phyloP scores from a whole-genome alignment of 495 filamentous ascomycete genomes.

The Pyrenopolyporus hunteri region DNA sequence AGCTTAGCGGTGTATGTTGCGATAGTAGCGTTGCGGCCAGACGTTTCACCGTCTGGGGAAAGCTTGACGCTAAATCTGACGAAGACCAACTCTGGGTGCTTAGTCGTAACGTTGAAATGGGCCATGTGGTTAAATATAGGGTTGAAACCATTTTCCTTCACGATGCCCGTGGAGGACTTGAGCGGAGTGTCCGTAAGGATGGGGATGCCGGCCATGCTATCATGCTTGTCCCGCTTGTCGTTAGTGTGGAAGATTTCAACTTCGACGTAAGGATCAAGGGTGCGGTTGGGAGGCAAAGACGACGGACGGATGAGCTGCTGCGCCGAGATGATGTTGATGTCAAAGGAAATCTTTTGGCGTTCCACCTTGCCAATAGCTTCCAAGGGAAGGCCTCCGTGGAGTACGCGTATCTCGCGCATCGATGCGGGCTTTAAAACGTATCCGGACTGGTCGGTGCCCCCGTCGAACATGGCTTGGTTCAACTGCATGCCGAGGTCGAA shows the following conservation, averaged over 20 bases:
- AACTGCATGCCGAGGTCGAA: conserved; percentile 94
- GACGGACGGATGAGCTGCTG: conserved; percentile 89
- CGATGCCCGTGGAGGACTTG: conserved; percentile 76
- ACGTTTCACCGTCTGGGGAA: conserved; percentile 69
- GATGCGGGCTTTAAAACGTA: conserved; percentile 93
- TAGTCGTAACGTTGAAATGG: conserved; percentile 80
- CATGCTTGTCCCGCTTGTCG: conserved; percentile 70
- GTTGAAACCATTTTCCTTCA: conserved; percentile 88
- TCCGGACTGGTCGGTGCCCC: conserved; percentile 82
- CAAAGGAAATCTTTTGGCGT: conserved; percentile 80
- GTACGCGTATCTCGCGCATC: conserved; percentile 65
- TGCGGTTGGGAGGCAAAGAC: conserved; percentile 68
- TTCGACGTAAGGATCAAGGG: conserved; percentile 90
- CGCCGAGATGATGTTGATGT: conserved; percentile 87
- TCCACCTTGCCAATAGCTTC: conserved; percentile 62
- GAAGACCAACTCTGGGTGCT: conserved; percentile 91
- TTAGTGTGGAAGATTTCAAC: conserved; percentile 94
- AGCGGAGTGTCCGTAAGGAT: conserved; percentile 67
- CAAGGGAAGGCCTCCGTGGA: conserved; percentile 53
- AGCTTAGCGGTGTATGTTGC: conserved; percentile 94
- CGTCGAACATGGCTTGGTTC: conserved; percentile 98
- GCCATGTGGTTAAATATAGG: conserved; percentile 77
- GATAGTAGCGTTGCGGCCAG: conserved; percentile 63
- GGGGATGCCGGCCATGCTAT: conserved; percentile 53
- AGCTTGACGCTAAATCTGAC: conserved; percentile 92